Evolutionary conservation across 768 basidiomycete genomes (phyloP), one percentile per base, ranked within the genome.

Genomic region (Asterophora lycoperdoides): DNA sequence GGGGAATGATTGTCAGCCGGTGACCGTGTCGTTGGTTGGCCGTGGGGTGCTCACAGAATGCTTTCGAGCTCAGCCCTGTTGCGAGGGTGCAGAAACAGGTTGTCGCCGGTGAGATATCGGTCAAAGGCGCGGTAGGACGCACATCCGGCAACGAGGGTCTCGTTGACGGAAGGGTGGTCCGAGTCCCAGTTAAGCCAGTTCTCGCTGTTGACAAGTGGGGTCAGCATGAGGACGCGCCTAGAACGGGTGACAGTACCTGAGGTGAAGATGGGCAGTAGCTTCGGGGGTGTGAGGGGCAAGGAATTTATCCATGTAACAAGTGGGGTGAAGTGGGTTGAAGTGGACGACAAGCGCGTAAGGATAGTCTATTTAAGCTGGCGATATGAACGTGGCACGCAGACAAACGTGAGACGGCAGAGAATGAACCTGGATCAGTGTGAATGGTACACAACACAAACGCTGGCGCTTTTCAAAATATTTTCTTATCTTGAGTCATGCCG

Each of bases 121-220:
- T 79, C 79, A 58, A 91, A 80, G 2, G 88, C 85, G 55, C 84
- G 76, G 66, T 91, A 91, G 4, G 88, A 83, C n/a, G 89, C 86
- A 57, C 80, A 86, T 17, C 82, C 79, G 1, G 88, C 84, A 35
- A 89, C 78, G 49, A 89, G 76, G 2, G 79, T 80, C 64, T 89
- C 86, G 68, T 86, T 75, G 60, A 86, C 72, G 10, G 79, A 78
- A 11, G 81, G 81, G 54, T 83, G 79, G 56, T 86, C 79, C 30
- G 77, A 74, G 60, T 88, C 84, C 86, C 86, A 89, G 36, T 68
- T 71, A 54, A 76, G 75, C 66, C 74, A 78, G 53, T 84, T 84
- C 64, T 89, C 82, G 38, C 86, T 89, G 23, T 6, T 23, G 53
- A 58, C 20, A 36, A 41, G 10, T 37, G 53, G 57, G 56, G 56